phyloP scores from a whole-genome alignment of 1,284 basidiomycete species.

The Sporisorium graminicola region DNA sequence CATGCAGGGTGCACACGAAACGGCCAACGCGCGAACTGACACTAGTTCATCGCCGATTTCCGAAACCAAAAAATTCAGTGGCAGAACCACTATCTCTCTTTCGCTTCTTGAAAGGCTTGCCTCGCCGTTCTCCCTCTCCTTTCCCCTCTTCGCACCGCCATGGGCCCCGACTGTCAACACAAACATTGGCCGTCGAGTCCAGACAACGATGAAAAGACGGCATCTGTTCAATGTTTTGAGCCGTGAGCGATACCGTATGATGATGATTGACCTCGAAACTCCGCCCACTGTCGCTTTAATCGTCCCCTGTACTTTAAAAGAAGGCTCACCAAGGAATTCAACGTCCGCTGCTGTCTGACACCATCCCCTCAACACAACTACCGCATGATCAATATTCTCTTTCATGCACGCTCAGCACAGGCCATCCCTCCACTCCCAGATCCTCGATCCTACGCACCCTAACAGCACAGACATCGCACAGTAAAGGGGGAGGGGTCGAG shows the following conservation, averaged over 20 bases:
- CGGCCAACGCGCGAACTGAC: background rate
- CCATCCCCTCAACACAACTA: background rate
- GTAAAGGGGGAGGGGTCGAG: no score
- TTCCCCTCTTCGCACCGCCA: background rate
- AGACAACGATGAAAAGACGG: background rate
- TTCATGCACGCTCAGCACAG: background rate
- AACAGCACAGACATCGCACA: background rate
- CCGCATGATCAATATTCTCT: background rate
- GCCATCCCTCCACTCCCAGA: background rate
- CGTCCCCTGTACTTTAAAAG: background rate
- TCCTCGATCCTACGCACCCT: no score
- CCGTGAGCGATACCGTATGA: no score
- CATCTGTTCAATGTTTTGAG: no score
- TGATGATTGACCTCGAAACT: no score
- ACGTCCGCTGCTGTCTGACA: background rate
- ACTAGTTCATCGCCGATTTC: background rate
- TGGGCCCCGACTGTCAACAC: no score
- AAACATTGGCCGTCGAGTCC: background rate
- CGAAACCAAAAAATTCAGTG: background rate
- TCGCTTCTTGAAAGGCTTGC: no score
- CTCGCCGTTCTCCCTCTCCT: background rate
- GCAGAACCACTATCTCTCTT: conserved; percentile 2
- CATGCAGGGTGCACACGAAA: conserved; percentile 1
- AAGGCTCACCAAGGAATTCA: background rate
- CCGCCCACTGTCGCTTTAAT: conserved; percentile 4